phyloP scores from a whole-genome alignment of 1,139 yeast genomes.

The Protomyces lactucae-debilis region DNA sequence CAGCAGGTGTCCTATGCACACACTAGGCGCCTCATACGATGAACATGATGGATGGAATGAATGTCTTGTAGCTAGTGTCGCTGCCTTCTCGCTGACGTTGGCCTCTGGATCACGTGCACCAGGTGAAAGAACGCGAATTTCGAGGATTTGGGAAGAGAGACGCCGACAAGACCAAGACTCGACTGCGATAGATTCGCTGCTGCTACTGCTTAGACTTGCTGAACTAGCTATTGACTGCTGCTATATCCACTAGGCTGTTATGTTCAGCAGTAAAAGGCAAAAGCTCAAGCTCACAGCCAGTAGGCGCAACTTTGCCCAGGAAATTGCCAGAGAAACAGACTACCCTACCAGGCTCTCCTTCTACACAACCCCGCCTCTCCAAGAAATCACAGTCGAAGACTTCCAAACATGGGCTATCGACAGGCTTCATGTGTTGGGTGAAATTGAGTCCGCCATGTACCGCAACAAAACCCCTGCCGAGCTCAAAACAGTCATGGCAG shows the following conservation, averaged over 20 bases:
- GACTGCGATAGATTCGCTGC: no score
- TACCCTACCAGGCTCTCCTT: conserved; percentile 57
- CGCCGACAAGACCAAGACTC: neutral
- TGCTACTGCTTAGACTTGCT: no score
- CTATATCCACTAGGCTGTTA: neutral
- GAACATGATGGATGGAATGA: conserved; percentile 3
- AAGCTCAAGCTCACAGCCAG: conserved; percentile 45
- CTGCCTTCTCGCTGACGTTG: neutral
- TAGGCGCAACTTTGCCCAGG: conserved; percentile 48
- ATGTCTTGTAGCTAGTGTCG: neutral
- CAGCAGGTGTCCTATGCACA: neutral
- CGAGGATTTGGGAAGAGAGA: neutral
- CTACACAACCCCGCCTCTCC: conserved; percentile 68
- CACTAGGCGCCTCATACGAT: neutral
- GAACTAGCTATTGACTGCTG: no score
- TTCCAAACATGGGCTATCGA: conserved; percentile 96
- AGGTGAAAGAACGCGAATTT: neutral
- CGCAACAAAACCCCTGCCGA: conserved; percentile 64
- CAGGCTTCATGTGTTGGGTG: conserved; percentile 72
- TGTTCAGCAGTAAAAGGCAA: neutral
- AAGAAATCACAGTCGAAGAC: conserved; percentile 83
- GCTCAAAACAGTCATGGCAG: conserved; percentile 59
- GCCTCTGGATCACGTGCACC: neutral
- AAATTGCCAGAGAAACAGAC: conserved; percentile 37
- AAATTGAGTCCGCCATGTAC: conserved; percentile 69